Conservation (phyloP, 1,139 yeast genomes). For the Lipomyces yarrowii region DNA sequence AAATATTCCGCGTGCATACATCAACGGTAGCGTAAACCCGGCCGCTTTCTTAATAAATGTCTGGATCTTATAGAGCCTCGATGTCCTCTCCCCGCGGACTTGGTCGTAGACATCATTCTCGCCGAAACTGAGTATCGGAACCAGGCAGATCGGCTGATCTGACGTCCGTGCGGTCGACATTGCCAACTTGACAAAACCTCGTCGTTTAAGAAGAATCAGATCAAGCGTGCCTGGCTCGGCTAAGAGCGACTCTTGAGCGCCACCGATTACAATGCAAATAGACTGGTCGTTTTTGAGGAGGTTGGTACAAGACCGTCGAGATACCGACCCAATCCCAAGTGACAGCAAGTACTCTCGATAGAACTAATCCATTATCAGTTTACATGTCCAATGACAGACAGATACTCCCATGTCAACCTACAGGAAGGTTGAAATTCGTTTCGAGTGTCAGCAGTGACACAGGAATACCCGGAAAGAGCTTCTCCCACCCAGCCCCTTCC, state of each 20-base stretch:
- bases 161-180: constrained; percentile 45
- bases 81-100: constrained; percentile 55
- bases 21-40: constrained; percentile 87
- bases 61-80: constrained; percentile 62
- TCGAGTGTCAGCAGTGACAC: constrained; percentile 77
- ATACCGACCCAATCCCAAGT: constrained; percentile 84
- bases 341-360: constrained; percentile 83
- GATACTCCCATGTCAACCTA: constrained; percentile 10
- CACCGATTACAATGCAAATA: constrained; percentile 90
- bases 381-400: background rate
- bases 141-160: constrained; percentile 73
- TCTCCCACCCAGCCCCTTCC: constrained; percentile 68
- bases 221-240: constrained; percentile 64
- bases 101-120: constrained; percentile 81
- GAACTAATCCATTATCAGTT: constrained; percentile 40
- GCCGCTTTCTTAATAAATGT: constrained; percentile 66
- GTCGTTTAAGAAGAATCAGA: constrained; percentile 73
- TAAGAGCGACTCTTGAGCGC: constrained; percentile 86
- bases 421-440: constrained; percentile 83
- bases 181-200: constrained; percentile 88
- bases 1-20: constrained; percentile 90
- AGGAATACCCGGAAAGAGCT: constrained; percentile 78
- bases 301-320: constrained; percentile 68
- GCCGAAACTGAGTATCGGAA: constrained; percentile 91
- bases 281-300: constrained; percentile 65